Conservation (phyloP, 2,329 filamentous ascomycete species). For the Xylaria digitata region DNA sequence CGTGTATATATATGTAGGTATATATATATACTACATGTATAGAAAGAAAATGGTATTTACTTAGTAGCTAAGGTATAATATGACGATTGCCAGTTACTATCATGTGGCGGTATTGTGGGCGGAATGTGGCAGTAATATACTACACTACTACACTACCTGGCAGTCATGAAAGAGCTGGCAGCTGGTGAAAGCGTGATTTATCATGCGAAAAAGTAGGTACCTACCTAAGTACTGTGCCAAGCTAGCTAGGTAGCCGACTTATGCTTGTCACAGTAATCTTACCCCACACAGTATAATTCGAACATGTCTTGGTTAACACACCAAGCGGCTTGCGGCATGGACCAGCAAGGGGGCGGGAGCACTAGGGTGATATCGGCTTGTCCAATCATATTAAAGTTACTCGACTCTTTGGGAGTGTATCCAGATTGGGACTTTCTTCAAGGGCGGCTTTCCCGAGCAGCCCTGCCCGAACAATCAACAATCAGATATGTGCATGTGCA, state of each 20-base stretch:
- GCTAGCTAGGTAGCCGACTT: conserved; percentile 2
- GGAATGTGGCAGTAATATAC: no score
- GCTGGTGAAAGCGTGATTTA: conserved; percentile 32
- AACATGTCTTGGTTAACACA: conserved; percentile 20
- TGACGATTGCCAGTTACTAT: no score
- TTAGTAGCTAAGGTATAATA: neutral
- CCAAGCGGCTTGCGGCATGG: conserved; percentile 28
- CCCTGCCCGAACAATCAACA: no score
- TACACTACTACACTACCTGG: neutral
- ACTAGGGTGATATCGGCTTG: conserved; percentile 37
- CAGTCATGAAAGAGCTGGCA: conserved; percentile 9
- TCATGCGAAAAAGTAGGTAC: conserved; percentile 7
- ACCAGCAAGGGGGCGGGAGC: conserved; percentile 39
- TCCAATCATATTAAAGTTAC: conserved; percentile 45
- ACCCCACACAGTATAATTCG: conserved; percentile 40
- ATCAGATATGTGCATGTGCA: neutral
- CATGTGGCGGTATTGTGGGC: no score
- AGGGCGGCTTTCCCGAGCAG: conserved; percentile 9
- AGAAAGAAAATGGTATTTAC: no score
- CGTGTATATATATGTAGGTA: neutral
- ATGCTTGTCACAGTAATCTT: conserved; percentile 36
- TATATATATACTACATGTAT: neutral
- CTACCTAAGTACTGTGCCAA: conserved; percentile 11
- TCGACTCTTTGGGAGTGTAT: conserved; percentile 50
- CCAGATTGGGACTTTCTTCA: conserved; percentile 46